Percentiles rank a stretch among this genome's conserved stretches.
phyloP scores from a whole-genome alignment of 768 basidiomycete genomes.

The Crepidotus variabilis region DNA sequence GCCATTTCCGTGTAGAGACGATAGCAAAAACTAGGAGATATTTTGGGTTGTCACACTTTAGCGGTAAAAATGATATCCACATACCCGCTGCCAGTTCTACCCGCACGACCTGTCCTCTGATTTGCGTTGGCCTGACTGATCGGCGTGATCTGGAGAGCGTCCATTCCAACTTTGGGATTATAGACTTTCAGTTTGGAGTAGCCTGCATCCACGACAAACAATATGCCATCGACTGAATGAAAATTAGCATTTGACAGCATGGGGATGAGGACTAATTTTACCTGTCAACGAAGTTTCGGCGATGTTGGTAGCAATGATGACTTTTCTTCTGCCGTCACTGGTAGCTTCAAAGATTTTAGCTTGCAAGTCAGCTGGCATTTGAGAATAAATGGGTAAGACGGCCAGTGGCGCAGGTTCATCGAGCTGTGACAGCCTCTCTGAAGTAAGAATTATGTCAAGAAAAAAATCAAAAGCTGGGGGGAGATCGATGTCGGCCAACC shows the following conservation, averaged over 20 bases:
- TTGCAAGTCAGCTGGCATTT: conserved; percentile 99
- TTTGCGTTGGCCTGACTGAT: conserved; percentile 99
- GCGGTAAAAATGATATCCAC: conserved; percentile 20
- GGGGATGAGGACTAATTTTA: conserved; percentile 22
- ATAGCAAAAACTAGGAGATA: conserved; percentile 74
- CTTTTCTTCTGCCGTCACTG: conserved; percentile 89
- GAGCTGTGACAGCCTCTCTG: conserved; percentile 90
- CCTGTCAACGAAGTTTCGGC: conserved; percentile 97
- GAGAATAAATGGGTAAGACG: conserved; percentile 97
- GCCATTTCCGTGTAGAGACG: conserved; percentile 97
- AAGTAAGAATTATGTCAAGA: conserved; percentile 4
- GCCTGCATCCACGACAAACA: conserved; percentile 94
- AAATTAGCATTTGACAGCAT: conserved; percentile 3
- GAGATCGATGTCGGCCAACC: conserved; percentile 47
- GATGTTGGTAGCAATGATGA: conserved; percentile 98
- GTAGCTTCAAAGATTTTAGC: conserved; percentile 98
- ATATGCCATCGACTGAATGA: conserved; percentile 85
- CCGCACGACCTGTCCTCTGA: conserved; percentile 94
- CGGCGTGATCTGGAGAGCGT: conserved; percentile 96
- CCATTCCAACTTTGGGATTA: conserved; percentile 99
- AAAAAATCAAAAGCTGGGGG: neutral
- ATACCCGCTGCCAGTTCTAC: conserved; percentile 92
- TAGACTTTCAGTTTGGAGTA: conserved; percentile 99
- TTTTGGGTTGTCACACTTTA: conserved; percentile 1
- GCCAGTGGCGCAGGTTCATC: conserved; percentile 86